Evolutionary conservation across 2,329 filamentous ascomycete genomes (phyloP), one percentile per base, ranked within the genome.

Genomic region (Paraphoma chrysanthemicola): DNA sequence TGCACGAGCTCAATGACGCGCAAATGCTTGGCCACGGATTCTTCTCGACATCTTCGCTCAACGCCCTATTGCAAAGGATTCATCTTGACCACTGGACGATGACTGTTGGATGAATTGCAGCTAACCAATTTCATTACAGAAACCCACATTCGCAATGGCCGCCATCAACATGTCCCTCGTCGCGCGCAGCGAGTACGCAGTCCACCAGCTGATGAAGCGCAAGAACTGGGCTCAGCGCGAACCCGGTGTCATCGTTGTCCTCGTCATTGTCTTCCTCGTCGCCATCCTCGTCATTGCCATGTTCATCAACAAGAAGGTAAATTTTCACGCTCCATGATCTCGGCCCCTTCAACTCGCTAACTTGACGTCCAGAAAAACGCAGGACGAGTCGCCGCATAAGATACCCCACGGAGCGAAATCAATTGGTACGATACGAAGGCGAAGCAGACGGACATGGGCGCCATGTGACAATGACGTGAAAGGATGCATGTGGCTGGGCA

Each of bases 161-260:
- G 74, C 72, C 57, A 57, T 77, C 59, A 64, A 73, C 57, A 72
- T 70, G 69, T 72, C 72, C 57, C 66, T 77, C 60, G 66, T 71
- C 56, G 72, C 74, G 54, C 72, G 73, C 64, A 72, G 69, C 72
- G 72, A 76, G 59, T 69, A 64, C 51, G 69, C 72, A 53, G 60
- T 75, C 63, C 70, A 69, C 68, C 73, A 77, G 49, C 66, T 87
- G 59, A 70, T 78, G 69, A 86, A 82, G 79, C 82, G 86, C 76
- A 69, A 71, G 54, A 85, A 87, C 79, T 89, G 84, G 83, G 85
- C 86, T 23, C 64, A 75, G 58, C 67, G 75, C 31, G 83, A 89
- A 68, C 80, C 83, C 44, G 86, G 86, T 73, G 85, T 88, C 60
- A 80, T 89, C 48, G 78, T 88, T 62, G 86, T 89, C 54, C 86